Base-by-base conservation (phyloP, 2,329 filamentous ascomycete genomes). In the Grosmannia clavigera region DNA sequence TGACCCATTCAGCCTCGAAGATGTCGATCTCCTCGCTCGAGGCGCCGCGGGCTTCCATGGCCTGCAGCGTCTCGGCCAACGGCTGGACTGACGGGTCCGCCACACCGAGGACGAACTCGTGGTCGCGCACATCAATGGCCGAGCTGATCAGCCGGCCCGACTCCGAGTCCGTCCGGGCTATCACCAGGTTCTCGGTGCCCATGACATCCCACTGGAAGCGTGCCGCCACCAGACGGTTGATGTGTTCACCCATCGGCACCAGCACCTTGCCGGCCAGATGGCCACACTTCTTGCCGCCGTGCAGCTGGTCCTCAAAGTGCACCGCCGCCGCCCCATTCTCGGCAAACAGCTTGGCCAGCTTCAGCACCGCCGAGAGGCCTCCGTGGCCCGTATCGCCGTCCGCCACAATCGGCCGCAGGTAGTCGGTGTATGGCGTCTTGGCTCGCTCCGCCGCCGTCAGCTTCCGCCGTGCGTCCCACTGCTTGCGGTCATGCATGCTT, bases 171-270 rank as follows among this genome's bases (percentile, higher is more conserved):
- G 94, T 97, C 61, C 94, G 86, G 3, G 94, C 94, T 70, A 99
- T 94, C 51, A 97, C 84, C 4, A 97, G 80, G 71, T 95, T 97
- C 76, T 99, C 94, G 58, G 84, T 86, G 55, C 92, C 94, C 92
- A 99, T 97, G 67, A 96, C 80, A 69, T 99, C 94, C 92, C 92
- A 99, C 70, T 99, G 94, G 76, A 96, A 96, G 62, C 94, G 86
- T 3, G 92, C 86, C 1, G 94, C 92, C 25, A 91, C 86, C 5
- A 99, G 83, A 33, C 94, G 86, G 76, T 96, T 96, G 78, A 97
- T 95, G 76, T 99, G 94, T 71, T 97, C 94, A 62, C 91, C 88
- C 0, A 92, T 84, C 0, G 94, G 92, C 3, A 97, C 94, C 10
- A 99, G 79, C 1, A 97, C 94, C 72, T 97, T 99, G 66, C 94